Base-by-base conservation (phyloP, 306 rosid genomes). In the Cicer judaicum region DNA sequence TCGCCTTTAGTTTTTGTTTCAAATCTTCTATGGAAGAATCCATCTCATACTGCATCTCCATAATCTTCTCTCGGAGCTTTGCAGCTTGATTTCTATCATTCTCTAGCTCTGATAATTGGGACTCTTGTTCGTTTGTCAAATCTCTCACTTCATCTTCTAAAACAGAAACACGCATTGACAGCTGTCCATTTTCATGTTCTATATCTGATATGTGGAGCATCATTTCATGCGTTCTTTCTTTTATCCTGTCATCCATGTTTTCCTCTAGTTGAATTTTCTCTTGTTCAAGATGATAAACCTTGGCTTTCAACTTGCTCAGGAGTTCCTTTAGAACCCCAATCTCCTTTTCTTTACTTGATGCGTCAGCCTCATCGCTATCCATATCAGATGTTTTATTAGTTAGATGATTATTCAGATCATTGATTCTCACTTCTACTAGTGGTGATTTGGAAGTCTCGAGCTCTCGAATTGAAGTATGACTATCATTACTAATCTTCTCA, bases 81-180 rank as follows among this genome's bases (percentile, higher is more conserved):
- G 38, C 64, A 18, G 78, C 83, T 19, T 79, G 62, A 66, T 78
- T 77, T 56, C 76, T 78, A 44, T 88, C 70, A 55, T 68, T 81
- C 85, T 84, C 81, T 34, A 86, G 80, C 72, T 78, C 89, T 74
- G 85, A 81, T 68, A 74, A 79, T 53, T 4, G 24, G 34, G 79
- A 81, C 65, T 83, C 87, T 73, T 69, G 86, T 60, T 84, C 76
- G 39, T 81, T 75, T 38, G 80, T 81, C 85, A 84, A 77, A 70
- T 79, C 75, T 67, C 75, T 74, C 73, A 86, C 54, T 18, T 80
- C 88, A 53, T 79, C 84, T 78, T 90, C 92, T 71, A 90, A 84
- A 74, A 64, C 84, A 72, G 90, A 80, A 46, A 80, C 63, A 6
- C 4, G 57, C 46, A 1, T 79, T 7, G 81, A 78, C 72, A 90